Percentiles rank a stretch among this genome's conserved stretches.
Evolutionary conservation across 2,329 filamentous ascomycete genomes (phyloP).

Genomic region (Neophaeococcomyces mojaviensis): DNA sequence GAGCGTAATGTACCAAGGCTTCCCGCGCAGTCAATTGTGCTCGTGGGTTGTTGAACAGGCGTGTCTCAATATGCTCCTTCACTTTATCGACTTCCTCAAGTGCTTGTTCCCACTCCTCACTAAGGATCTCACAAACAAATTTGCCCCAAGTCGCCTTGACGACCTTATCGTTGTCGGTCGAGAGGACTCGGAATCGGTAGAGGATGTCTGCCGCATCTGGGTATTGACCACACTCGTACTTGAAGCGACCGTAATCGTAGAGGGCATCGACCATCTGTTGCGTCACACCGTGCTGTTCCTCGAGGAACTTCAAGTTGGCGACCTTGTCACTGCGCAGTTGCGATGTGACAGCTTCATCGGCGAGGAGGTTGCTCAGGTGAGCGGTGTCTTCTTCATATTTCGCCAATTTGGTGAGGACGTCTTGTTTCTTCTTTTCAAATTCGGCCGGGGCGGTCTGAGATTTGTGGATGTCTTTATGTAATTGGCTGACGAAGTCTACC

Average conservation of each 20-base stretch:
- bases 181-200: conserved; percentile 96
- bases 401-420: conserved; percentile 75
- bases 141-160: conserved; percentile 95
- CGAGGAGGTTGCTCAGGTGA: conserved; percentile 80
- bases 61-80: conserved; percentile 84
- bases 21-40: conserved; percentile 94
- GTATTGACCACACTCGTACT: conserved; percentile 97
- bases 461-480: conserved; percentile 83
- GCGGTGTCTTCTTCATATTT: conserved; percentile 78
- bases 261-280: conserved; percentile 92
- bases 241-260: conserved; percentile 92
- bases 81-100: conserved; percentile 88
- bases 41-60: conserved; percentile 91
- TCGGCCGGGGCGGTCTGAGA: conserved; percentile 71
- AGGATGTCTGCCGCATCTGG: conserved; percentile 81
- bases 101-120: conserved; percentile 87
- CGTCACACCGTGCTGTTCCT: conserved; percentile 92
- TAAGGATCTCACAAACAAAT: conserved; percentile 90
- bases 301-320: conserved; percentile 95
- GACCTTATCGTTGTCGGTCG: conserved; percentile 97
- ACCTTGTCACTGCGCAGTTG: conserved; percentile 94
- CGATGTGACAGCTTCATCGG: conserved; percentile 80
- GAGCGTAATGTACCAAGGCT: conserved; percentile 95
- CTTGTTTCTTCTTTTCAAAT: conserved; percentile 81
- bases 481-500: conserved; percentile 90